These are phyloP conservation scores for Colletotrichum tofieldiae DNA, from an alignment of 2,329 filamentous ascomycete genomes.

Conservation along the genomic window DNA sequence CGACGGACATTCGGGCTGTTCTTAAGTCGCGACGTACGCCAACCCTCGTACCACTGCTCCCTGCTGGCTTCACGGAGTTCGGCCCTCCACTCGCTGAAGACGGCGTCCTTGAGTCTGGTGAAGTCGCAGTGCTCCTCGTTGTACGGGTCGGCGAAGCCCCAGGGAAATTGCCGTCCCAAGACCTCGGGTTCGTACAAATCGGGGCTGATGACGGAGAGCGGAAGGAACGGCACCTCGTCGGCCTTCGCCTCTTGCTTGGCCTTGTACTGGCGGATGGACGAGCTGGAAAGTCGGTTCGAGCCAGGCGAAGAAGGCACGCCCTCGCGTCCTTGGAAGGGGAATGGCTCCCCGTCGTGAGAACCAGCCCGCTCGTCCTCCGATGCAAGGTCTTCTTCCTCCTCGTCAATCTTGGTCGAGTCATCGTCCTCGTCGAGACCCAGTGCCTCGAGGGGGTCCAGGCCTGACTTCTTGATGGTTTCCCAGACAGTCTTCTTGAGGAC, in stretches of 20 bases:
- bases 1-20: conserved; percentile 59
- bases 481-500: conserved; percentile 93
- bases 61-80: conserved; percentile 92
- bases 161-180: conserved; percentile 91
- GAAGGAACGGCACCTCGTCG: conserved; percentile 79
- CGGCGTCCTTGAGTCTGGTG: conserved; percentile 87
- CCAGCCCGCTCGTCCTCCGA: conserved; percentile 49
- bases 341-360: conserved; percentile 53
- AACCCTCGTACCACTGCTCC: conserved; percentile 95
- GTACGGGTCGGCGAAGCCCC: conserved; percentile 97
- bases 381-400: conserved; percentile 67
- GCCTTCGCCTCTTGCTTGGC: conserved; percentile 61
- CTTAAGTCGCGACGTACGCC: conserved; percentile 83
- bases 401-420: conserved; percentile 67
- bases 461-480: conserved; percentile 87
- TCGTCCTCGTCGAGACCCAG: conserved; percentile 86
- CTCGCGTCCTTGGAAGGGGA: conserved; percentile 56
- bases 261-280: conserved; percentile 63
- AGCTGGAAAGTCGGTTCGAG: conserved; percentile 63
- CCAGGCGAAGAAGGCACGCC: conserved; percentile 53
- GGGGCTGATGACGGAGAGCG: conserved; percentile 93
- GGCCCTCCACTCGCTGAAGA: conserved; percentile 93
- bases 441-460: conserved; percentile 89
- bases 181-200: conserved; percentile 88
- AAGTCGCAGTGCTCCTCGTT: conserved; percentile 96